Evolutionary conservation across 2,329 filamentous ascomycete genomes (phyloP).

Genomic region (Aspergillus pseudoglaucus): DNA sequence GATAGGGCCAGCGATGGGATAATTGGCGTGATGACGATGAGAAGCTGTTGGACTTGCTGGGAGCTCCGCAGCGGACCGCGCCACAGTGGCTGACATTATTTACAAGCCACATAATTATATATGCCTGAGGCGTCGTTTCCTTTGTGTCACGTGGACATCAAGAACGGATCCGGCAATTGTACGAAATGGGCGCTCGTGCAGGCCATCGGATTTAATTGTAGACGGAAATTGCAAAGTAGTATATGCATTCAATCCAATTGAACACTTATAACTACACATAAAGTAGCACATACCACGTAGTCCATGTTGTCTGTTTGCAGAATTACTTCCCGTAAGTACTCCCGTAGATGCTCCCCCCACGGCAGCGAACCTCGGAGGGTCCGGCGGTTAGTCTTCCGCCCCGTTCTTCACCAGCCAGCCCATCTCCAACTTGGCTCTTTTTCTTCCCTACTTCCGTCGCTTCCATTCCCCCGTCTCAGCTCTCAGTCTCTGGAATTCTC

Average conservation of each 20-base stretch:
- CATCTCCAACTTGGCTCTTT: conserved; percentile 10
- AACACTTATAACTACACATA: too few species aligned
- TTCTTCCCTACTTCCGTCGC: conserved; percentile 13
- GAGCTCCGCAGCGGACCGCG: conserved; percentile 10
- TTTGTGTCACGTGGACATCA: conserved; percentile 3
- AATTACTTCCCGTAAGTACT: not conserved
- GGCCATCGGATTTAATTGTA: too few species aligned
- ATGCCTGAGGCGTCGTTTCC: conserved; percentile 9
- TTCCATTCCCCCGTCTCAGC: conserved; percentile 24
- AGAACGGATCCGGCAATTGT: not conserved
- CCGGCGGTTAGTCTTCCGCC: conserved; percentile 17
- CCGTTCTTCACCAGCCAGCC: conserved; percentile 16
- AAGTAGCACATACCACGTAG: too few species aligned
- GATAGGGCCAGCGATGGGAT: not conserved
- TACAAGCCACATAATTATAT: not conserved
- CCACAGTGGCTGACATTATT: conserved; percentile 6
- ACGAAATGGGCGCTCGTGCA: not conserved
- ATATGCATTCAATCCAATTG: too few species aligned
- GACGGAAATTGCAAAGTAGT: too few species aligned
- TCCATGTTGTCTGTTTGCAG: not conserved
- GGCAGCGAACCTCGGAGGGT: conserved; percentile 26
- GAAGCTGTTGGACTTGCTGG: conserved; percentile 3
- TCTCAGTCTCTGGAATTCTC: conserved; percentile 1
- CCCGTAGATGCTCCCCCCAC: too few species aligned
- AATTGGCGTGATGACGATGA: conserved; percentile 1